These are phyloP conservation scores for Penicillium coffeae DNA, from an alignment of 495 filamentous ascomycete genomes.

Conservation along the genomic window DNA sequence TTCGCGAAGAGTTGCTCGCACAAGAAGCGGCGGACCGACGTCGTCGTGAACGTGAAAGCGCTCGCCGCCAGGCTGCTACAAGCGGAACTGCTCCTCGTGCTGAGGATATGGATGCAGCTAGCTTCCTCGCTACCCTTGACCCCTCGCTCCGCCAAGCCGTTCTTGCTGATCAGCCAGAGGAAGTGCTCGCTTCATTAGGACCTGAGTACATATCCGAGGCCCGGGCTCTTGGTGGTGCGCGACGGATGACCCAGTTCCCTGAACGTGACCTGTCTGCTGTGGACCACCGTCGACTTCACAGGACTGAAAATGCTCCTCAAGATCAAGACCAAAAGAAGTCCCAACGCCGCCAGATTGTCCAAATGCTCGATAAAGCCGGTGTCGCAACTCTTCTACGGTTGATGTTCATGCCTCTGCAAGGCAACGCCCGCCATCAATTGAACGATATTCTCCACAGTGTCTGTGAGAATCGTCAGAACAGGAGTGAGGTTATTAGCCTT, in stretches of 20 bases:
- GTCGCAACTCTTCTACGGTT: slow-evolving; percentile 90
- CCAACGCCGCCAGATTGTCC: slow-evolving; percentile 73
- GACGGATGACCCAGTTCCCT: slow-evolving; percentile 58
- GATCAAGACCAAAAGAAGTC: slow-evolving; percentile 59
- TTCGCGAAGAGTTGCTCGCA: slow-evolving; percentile 82
- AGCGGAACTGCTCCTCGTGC: slow-evolving; percentile 52
- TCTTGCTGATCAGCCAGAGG: slow-evolving; percentile 86
- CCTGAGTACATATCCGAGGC: slow-evolving; percentile 83
- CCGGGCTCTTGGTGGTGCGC: slow-evolving; percentile 57
- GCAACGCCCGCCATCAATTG: slow-evolving; percentile 72
- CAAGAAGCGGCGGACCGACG: slow-evolving; percentile 88
- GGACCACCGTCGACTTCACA: slow-evolving; percentile 42
- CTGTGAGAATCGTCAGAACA: slow-evolving; percentile 90
- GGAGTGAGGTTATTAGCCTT: slow-evolving; percentile 89
- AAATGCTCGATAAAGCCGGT: slow-evolving; percentile 95
- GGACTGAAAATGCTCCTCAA: slow-evolving; percentile 37
- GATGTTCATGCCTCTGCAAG: slow-evolving; percentile 93
- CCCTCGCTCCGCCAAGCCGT: slow-evolving; percentile 80
- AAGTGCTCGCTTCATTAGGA: slow-evolving; percentile 78
- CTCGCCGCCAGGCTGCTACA: slow-evolving; percentile 56
- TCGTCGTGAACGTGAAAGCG: slow-evolving; percentile 77
- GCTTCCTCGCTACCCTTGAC: slow-evolving; percentile 87
- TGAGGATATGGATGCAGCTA: slow-evolving; percentile 91
- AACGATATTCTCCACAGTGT: slow-evolving; percentile 83
- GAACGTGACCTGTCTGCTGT: slow-evolving; percentile 46